Percentiles rank a stretch among this genome's conserved stretches.
Conservation (phyloP, 345 rosid species). For the Syzygium jambos region DNA sequence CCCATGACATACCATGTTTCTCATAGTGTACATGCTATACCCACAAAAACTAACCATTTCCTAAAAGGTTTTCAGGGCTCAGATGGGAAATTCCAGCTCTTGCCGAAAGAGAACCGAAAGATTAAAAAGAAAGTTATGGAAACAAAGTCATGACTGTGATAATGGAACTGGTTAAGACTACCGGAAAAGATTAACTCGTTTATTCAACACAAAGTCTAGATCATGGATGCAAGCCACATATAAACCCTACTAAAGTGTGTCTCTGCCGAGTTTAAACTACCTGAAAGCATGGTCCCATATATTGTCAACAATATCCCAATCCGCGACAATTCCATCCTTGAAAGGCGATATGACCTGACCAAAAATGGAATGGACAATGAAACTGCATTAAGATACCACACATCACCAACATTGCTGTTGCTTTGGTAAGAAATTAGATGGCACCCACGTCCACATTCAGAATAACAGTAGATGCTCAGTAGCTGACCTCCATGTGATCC, state of each 20-base stretch:
- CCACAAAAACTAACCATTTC: not conserved
- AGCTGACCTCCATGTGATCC: conserved; percentile 87
- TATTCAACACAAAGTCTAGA: not conserved
- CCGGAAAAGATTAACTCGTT: not conserved
- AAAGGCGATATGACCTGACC: conserved; percentile 74
- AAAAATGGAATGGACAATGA: not conserved
- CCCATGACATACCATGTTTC: not conserved
- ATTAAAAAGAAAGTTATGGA: not conserved
- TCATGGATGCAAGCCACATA: not conserved
- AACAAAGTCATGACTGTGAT: not conserved
- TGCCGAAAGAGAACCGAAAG: not conserved
- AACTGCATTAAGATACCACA: not conserved
- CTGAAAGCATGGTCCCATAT: conserved; percentile 98
- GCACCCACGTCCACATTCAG: not conserved
- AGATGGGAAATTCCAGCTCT: not conserved
- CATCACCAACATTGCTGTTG: not conserved
- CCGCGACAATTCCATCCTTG: conserved; percentile 86
- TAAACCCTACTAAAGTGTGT: not conserved
- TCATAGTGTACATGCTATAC: not conserved
- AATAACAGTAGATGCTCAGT: not conserved
- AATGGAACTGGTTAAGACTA: not conserved
- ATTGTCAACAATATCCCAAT: conserved; percentile 91
- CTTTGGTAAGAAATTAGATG: not conserved
- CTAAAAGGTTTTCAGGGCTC: not conserved
- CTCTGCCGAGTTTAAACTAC: conserved; percentile 15